Percentiles rank a stretch among this genome's conserved stretches.
These are phyloP conservation scores for Penicillium sp. DNA, from an alignment of 2,329 filamentous ascomycete species.

Conservation along the genomic window DNA sequence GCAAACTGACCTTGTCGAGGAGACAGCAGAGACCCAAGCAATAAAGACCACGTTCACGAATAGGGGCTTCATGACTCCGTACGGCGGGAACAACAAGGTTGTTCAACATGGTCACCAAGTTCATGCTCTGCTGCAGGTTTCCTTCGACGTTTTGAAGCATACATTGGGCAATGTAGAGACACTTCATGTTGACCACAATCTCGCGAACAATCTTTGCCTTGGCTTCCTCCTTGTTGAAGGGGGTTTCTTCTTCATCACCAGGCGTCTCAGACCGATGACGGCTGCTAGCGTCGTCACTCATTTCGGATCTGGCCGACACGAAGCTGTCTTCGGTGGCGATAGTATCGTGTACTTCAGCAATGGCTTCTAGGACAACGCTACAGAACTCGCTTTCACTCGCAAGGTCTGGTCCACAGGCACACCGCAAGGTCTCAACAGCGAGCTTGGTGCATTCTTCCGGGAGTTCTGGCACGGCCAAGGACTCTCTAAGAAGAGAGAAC, in stretches of 20 bases:
- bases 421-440: conserved; percentile 72
- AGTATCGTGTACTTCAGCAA: conserved; percentile 93
- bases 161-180: conserved; percentile 92
- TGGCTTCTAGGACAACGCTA: conserved; percentile 71
- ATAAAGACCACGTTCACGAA: conserved; percentile 82
- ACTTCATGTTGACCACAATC: conserved; percentile 98
- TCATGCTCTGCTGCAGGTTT: conserved; percentile 79
- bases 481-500: conserved; percentile 84
- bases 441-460: conserved; percentile 92
- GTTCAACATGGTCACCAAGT: conserved; percentile 96
- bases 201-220: conserved; percentile 71
- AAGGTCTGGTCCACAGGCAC: conserved; percentile 65
- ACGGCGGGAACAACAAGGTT: conserved; percentile 94
- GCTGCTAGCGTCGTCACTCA: conserved; percentile 61
- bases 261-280: conserved; percentile 43
- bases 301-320: conserved; percentile 83
- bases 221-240: conserved; percentile 51
- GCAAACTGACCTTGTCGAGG: conserved; percentile 64
- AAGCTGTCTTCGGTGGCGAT: conserved; percentile 81
- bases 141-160: conserved; percentile 92
- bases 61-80: conserved; percentile 83
- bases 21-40: conserved; percentile 89
- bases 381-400: conserved; percentile 50
- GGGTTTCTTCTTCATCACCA: conserved; percentile 54
- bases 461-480: conserved; percentile 76